These are phyloP conservation scores for Pichia insulana DNA, from an alignment of 805 yeast genomes.

Conservation along the genomic window DNA sequence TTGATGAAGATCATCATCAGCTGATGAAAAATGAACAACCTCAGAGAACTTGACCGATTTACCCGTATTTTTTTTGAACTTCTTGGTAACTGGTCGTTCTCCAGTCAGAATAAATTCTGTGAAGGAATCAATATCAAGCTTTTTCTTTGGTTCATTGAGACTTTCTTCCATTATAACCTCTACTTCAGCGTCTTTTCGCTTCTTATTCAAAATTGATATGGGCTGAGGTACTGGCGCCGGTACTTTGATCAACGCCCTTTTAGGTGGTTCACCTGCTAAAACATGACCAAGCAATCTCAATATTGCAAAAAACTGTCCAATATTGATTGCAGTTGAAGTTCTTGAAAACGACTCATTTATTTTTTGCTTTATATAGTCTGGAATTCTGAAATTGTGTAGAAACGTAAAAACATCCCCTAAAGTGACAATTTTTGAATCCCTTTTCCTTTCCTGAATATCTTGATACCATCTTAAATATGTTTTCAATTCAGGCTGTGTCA, in stretches of 20 bases:
- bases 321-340: slow-evolving; percentile 55
- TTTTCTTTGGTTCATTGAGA: slow-evolving; percentile 18
- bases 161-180: background rate
- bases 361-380: slow-evolving; percentile 37
- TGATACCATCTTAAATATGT: slow-evolving; percentile 93
- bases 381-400: slow-evolving; percentile 65
- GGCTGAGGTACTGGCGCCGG: slow-evolving; percentile 73
- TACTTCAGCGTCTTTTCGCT: slow-evolving; percentile 30
- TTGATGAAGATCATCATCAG: slow-evolving; percentile 2
- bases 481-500: slow-evolving; percentile 68
- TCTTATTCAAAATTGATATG: slow-evolving; percentile 60
- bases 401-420: slow-evolving; percentile 74
- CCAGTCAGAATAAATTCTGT: slow-evolving; percentile 81
- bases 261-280: slow-evolving; percentile 39
- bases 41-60: slow-evolving; percentile 71
- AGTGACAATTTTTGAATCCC: slow-evolving; percentile 51
- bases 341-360: slow-evolving; percentile 46
- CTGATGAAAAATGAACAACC: slow-evolving; percentile 36
- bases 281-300: slow-evolving; percentile 73
- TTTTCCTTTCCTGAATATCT: slow-evolving; percentile 63
- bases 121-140: slow-evolving; percentile 76
- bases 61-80: slow-evolving; percentile 26
- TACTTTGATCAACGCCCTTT: slow-evolving; percentile 40
- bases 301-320: slow-evolving; percentile 87
- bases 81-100: slow-evolving; percentile 43